phyloP scores from a whole-genome alignment of 805 yeast genomes.

The Metschnikowia anglica region DNA sequence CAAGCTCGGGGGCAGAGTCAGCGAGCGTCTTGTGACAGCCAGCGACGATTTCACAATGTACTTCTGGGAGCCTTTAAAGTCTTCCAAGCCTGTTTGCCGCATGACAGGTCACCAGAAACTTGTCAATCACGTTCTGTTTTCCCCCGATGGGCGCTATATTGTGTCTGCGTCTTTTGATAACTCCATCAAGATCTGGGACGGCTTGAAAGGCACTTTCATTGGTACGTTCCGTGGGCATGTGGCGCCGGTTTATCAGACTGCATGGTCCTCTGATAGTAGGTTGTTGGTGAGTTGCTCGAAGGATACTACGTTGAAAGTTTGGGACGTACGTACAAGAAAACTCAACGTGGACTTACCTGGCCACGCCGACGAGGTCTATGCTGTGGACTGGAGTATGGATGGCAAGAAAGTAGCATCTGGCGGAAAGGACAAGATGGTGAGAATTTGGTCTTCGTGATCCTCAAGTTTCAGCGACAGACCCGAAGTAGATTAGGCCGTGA shows the following conservation, averaged over 20 bases:
- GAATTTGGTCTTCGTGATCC: constrained; percentile 68
- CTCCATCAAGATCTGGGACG: constrained; percentile 95
- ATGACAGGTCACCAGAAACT: constrained; percentile 98
- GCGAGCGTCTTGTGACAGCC: constrained; percentile 89
- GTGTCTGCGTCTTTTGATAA: constrained; percentile 96
- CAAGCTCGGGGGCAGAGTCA: constrained; percentile 49
- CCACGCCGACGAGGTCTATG: constrained; percentile 91
- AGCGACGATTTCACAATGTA: constrained; percentile 98
- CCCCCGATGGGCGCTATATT: constrained; percentile 90
- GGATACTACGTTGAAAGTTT: constrained; percentile 92
- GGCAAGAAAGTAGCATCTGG: constrained; percentile 95
- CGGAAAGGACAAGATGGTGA: constrained; percentile 91
- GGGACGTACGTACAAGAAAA: constrained; percentile 90
- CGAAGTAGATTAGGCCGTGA: too few species aligned
- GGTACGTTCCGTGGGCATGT: constrained; percentile 95
- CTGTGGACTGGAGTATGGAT: constrained; percentile 97
- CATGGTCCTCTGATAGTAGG: constrained; percentile 96
- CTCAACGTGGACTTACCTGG: constrained; percentile 91
- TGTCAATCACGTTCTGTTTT: constrained; percentile 92
- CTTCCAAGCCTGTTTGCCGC: constrained; percentile 80
- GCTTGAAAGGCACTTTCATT: constrained; percentile 83
- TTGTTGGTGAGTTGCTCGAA: constrained; percentile 90
- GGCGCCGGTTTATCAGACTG: constrained; percentile 94
- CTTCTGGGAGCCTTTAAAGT: constrained; percentile 86
- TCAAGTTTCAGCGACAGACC: too few species aligned